These are phyloP conservation scores for Aphanomyces cochlioides DNA, from an alignment of 352 stramenopile genomes.

Conservation along the genomic window DNA sequence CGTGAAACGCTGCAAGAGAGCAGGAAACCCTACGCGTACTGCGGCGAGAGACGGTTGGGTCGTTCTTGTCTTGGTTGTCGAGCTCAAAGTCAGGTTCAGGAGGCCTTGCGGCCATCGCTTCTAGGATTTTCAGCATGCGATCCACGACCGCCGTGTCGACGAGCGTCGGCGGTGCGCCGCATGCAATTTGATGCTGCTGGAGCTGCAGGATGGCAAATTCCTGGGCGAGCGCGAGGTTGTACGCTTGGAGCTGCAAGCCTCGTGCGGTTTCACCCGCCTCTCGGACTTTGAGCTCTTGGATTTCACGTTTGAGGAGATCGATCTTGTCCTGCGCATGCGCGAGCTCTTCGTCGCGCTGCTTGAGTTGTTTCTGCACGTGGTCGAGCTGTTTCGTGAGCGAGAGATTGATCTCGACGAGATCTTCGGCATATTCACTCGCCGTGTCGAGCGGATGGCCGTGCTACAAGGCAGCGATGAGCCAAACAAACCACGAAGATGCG, in stretches of 20 bases:
- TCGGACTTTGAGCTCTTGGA: constrained; percentile 20
- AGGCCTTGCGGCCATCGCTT: too few species aligned
- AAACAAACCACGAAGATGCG: not conserved
- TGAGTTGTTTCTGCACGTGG: not conserved
- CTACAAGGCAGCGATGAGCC: not conserved
- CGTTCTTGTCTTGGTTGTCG: too few species aligned
- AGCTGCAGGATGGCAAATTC: constrained; percentile 27
- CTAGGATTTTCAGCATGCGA: not conserved
- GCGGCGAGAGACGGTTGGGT: too few species aligned
- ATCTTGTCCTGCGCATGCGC: constrained; percentile 8
- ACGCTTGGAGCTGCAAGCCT: constrained; percentile 15
- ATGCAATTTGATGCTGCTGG: constrained; percentile 6
- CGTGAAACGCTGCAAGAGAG: not conserved
- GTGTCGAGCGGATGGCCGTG: not conserved
- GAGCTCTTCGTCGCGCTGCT: constrained; percentile 3
- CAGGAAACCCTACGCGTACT: not conserved
- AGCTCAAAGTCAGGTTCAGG: not conserved
- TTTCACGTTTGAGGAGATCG: constrained; percentile 1
- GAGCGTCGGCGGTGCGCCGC: not conserved
- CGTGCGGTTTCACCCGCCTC: constrained; percentile 25
- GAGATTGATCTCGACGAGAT: not conserved
- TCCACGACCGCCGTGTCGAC: not conserved
- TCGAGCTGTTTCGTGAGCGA: constrained; percentile 8
- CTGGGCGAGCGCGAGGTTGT: constrained; percentile 22
- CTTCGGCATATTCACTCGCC: constrained; percentile 28